phyloP scores from a whole-genome alignment of 352 stramenopile species.

The Pythium coloratum region DNA sequence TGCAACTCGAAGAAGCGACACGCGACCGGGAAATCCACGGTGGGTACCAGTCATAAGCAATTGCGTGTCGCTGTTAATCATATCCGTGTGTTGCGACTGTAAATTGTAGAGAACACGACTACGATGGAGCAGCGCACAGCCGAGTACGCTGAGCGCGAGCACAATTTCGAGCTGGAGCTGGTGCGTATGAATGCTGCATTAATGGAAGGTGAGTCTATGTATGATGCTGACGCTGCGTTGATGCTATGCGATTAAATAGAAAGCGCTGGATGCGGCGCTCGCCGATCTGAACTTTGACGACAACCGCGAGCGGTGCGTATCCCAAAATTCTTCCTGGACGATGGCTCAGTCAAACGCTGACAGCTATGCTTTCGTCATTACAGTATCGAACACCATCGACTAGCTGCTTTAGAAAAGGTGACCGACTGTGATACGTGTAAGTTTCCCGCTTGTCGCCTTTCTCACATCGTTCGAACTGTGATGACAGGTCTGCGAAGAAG shows the following conservation, averaged over 20 bases:
- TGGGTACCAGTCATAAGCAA: slow-evolving; percentile 1
- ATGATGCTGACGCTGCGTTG: not conserved
- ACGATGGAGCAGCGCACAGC: slow-evolving; percentile 44
- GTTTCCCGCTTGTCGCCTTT: not conserved
- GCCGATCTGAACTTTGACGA: slow-evolving; percentile 28
- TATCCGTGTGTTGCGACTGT: not conserved
- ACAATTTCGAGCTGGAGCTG: slow-evolving; percentile 34
- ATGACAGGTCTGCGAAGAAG: slow-evolving; percentile 34
- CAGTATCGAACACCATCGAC: slow-evolving; percentile 39
- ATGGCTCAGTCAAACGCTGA: not conserved
- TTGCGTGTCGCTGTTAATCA: too few relatives aligned
- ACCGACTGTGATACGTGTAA: not conserved
- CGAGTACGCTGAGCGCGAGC: slow-evolving; percentile 36
- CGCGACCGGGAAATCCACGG: slow-evolving; percentile 42
- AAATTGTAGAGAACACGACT: slow-evolving; percentile 36
- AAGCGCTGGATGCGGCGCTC: slow-evolving; percentile 23
- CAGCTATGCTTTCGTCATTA: not conserved
- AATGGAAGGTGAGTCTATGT: not conserved
- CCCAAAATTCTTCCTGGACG: not conserved
- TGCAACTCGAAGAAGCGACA: slow-evolving; percentile 31
- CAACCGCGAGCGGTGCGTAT: slow-evolving; percentile 23
- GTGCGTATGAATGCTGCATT: slow-evolving; percentile 16
- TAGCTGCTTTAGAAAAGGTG: slow-evolving; percentile 33
- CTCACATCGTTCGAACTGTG: not conserved
- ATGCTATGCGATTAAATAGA: slow-evolving; percentile 9